Base-by-base conservation (phyloP, 352 stramenopile genomes). In the Phytophthora hybrid region DNA sequence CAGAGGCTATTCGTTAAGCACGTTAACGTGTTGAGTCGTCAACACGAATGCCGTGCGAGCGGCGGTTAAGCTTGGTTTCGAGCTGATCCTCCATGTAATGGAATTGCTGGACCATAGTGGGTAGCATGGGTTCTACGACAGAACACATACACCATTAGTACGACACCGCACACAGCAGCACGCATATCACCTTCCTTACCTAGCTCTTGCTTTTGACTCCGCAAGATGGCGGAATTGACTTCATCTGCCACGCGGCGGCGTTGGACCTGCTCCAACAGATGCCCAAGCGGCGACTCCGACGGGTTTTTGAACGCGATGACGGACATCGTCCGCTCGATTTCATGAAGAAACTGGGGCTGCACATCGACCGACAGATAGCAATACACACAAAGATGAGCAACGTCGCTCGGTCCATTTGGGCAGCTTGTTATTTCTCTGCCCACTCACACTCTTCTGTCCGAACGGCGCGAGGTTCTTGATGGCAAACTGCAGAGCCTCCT, bases 41-140 rank as follows among this genome's bases (percentile, higher is more conserved):
- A 63, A 85, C 57, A 53, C 52, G 73, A 63, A 93, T 87, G 8
- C 84, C 85, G 34, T 80, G 76, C 11, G 84, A 80, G 46, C 60
- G 69, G 31, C 82, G 87, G 55, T 86, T 87, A 26, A 92, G 58
- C 65, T 94, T 94, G 23, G 71, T 60, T 56, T 89, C 69, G 29
- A 94, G 77, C 58, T 94, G 82, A n/a, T 90, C 72, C 39, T 94
- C 83, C 85, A 94, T 91, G 46, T 82, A 94, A 52, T 91, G 85
- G 56, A 92, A 92, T 61, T 94, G 87, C 54, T 84, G 80, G 6
- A 93, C 85, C 81, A 93, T 90, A 14, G 84, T 89, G n/a, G 85
- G 85, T 26, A 94, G 67, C 73, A 93, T 88, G 3, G 87, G 87
- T 46, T 94, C 87, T 94, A 10, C 14, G 61, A 49, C 18, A 37